Conservation (phyloP, 352 stramenopile species). For the Phytopythium boreale region DNA sequence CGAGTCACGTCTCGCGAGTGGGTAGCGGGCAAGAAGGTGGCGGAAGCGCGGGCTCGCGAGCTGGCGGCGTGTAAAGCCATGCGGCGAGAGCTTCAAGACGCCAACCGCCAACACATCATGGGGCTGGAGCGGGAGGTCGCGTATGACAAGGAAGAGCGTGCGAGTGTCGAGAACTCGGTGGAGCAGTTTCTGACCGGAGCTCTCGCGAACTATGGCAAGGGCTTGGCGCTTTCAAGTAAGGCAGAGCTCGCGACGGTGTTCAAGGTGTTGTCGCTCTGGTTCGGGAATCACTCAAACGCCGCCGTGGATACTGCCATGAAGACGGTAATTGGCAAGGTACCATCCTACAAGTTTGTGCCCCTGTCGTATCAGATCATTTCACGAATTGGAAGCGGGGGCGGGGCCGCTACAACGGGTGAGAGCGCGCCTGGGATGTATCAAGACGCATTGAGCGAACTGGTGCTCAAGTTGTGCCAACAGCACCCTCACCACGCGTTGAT, state of each 20-base stretch:
- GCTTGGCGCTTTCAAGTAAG: slow-evolving; percentile 45
- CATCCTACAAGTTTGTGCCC: slow-evolving; percentile 96
- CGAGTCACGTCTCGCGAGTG: slow-evolving; percentile 89
- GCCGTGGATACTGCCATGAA: slow-evolving; percentile 85
- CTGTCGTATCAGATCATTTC: slow-evolving; percentile 98
- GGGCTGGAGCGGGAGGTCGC: slow-evolving; percentile 83
- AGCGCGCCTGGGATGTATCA: slow-evolving; percentile 42
- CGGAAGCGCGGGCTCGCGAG: slow-evolving; percentile 61
- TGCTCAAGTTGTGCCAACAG: slow-evolving; percentile 91
- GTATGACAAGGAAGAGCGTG: slow-evolving; percentile 86
- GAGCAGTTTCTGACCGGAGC: slow-evolving; percentile 86
- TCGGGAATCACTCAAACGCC: slow-evolving; percentile 80
- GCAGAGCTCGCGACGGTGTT: slow-evolving; percentile 91
- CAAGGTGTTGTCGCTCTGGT: slow-evolving; percentile 93
- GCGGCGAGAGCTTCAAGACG: slow-evolving; percentile 44
- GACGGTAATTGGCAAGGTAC: slow-evolving; percentile 75
- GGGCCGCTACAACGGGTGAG: not conserved
- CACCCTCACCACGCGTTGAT: slow-evolving; percentile 97
- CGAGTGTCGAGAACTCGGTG: slow-evolving; percentile 82
- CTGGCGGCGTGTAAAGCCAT: slow-evolving; percentile 63
- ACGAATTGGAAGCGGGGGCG: slow-evolving; percentile 72
- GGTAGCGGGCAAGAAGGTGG: slow-evolving; percentile 78
- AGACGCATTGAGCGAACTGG: slow-evolving; percentile 80
- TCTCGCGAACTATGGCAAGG: slow-evolving; percentile 84
- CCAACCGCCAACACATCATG: slow-evolving; percentile 69